These are phyloP conservation scores for Xylariaceae sp. DNA, from an alignment of 2,329 filamentous ascomycete species.

Conservation along the genomic window DNA sequence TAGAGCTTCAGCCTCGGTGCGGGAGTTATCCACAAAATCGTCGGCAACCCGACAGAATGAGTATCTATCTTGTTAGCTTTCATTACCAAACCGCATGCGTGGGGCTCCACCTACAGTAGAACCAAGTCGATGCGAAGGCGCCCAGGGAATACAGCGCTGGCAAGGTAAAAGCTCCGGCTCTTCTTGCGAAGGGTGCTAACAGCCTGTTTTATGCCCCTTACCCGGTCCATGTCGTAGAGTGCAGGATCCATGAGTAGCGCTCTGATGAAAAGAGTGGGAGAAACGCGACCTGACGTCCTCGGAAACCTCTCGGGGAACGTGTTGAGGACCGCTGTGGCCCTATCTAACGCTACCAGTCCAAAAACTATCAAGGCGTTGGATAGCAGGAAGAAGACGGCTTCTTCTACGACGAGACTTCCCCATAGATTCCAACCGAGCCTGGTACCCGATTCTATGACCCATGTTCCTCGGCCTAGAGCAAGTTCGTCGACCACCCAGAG, in stretches of 20 bases:
- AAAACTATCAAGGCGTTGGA: constrained; percentile 67
- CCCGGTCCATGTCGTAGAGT: constrained; percentile 52
- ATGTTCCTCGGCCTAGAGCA: constrained; percentile 62
- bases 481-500: constrained; percentile 69
- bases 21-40: constrained; percentile 64
- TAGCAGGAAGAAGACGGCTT: constrained; percentile 66
- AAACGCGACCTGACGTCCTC: constrained; percentile 43
- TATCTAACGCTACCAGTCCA: constrained; percentile 63
- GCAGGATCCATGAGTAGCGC: constrained; percentile 44
- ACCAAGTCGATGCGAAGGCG: constrained; percentile 63
- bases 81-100: background rate
- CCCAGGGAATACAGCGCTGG: constrained; percentile 63
- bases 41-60: constrained; percentile 71
- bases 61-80: constrained; percentile 43
- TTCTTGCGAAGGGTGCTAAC: constrained; percentile 55
- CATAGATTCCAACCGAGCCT: constrained; percentile 61
- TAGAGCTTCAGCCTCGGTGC: constrained; percentile 45
- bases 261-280: constrained; percentile 44
- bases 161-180: constrained; percentile 69
- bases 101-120: constrained; percentile 44
- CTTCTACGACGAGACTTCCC: constrained; percentile 64
- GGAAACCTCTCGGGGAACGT: constrained; percentile 57
- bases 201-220: constrained; percentile 55
- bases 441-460: constrained; percentile 63
- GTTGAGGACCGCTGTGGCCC: constrained; percentile 60